Base-by-base conservation (phyloP, 768 basidiomycete species). In the Boletus coccyginus region DNA sequence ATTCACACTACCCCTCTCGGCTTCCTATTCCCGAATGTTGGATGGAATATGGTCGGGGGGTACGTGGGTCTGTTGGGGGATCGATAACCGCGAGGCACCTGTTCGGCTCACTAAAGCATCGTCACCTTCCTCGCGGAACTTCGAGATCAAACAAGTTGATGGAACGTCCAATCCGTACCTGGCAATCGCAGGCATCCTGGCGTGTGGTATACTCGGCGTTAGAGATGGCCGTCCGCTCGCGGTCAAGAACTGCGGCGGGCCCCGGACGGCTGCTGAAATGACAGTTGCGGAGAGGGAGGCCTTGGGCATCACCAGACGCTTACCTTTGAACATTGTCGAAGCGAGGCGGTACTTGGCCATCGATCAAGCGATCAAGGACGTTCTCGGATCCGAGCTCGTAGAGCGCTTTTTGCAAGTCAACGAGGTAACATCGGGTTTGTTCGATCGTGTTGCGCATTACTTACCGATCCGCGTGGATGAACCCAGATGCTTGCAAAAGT, bases 11-110 rank as follows among this genome's bases (percentile, higher is more conserved):
- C 86, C 89, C 7, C 80, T 79, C 1, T 62, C 72, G 0, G 77
- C 81, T 0, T 91, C 89, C 5, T 91, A 87, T 69, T 71, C 75
- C 19, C 81, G 88, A 9, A 77, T 90, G 72, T 45, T 53, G 3
- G 88, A 91, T 60, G 85, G 86, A 5, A 77, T 81, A 17, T 88
- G 86, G 85, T 77, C 83, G 0, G 86, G 88, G 24, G 88, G 88
- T 9, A 90, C 87, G 1, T 88, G 82, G 64, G 78, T 83, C 46
- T 75, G 70, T 57, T 90, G 85, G 84, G 88, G 88, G 0, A 77
- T 77, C 14, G 85, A 89, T 46, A 87, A 88, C 69, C 81, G 84
- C 49, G 88, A 90, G 65, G 74, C 77, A 0, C 81, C 86, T 1
- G 65, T 90, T 2, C 84, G 88, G 5, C 71, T 89, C 19, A 63